phyloP scores from a whole-genome alignment of 257 asterid species.

The Ilex aquifolium region DNA sequence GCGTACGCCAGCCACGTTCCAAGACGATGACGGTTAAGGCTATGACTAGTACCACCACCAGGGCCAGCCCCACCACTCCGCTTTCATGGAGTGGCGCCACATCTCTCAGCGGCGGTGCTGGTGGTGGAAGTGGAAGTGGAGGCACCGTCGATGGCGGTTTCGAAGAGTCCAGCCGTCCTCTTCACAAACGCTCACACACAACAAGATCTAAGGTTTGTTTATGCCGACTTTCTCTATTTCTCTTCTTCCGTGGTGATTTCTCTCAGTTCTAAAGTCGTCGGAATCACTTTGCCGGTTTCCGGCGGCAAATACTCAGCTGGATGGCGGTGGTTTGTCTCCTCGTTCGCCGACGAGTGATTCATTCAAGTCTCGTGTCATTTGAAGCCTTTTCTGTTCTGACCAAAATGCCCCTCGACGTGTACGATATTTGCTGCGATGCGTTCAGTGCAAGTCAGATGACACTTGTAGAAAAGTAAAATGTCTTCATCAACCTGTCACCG shows the following conservation, averaged over 20 bases:
- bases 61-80: constrained; percentile 75
- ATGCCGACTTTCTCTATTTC: not conserved
- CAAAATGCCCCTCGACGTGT: constrained; percentile 23
- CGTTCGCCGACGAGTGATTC: constrained; percentile 7
- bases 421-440: constrained; percentile 31
- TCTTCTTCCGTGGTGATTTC: not conserved
- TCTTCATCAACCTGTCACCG: not conserved
- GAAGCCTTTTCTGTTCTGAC: constrained; percentile 23
- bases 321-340: constrained; percentile 8
- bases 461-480: constrained; percentile 14
- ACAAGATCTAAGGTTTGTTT: constrained; percentile 52
- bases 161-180: constrained; percentile 37
- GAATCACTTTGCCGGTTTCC: no score
- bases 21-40: constrained; percentile 27
- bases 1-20: constrained; percentile 69
- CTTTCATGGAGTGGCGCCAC: constrained; percentile 65
- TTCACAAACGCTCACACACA: constrained; percentile 14
- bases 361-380: constrained; percentile 19
- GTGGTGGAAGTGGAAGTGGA: not conserved
- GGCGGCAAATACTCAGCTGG: no score
- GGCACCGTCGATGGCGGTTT: constrained; percentile 22
- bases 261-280: no score
- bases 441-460: constrained; percentile 31
- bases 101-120: constrained; percentile 48
- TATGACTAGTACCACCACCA: constrained; percentile 11